A percentile compares a stretch with the other conserved stretches of the same genome.
Evolutionary conservation across 2,329 filamentous ascomycete genomes (phyloP).

Genomic region (Leptographium flavum): DNA sequence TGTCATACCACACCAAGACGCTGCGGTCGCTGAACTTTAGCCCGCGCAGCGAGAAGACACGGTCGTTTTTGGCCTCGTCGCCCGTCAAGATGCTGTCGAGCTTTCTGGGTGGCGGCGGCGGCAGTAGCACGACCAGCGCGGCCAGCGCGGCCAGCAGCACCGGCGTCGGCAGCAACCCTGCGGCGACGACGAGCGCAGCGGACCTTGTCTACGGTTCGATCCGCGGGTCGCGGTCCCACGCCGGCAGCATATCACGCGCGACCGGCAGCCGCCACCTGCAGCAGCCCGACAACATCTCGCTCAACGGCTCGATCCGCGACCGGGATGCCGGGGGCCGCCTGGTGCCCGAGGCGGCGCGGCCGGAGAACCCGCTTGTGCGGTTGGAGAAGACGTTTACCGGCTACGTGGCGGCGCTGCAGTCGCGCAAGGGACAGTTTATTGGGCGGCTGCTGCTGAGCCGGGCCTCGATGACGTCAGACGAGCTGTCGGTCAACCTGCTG

Average conservation of each 20-base stretch:
- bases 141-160: constrained; percentile 14
- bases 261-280: neutral
- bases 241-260: constrained; percentile 1
- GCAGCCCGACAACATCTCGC: constrained; percentile 24
- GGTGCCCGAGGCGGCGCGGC: constrained; percentile 34
- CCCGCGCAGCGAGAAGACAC: constrained; percentile 48
- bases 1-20: constrained; percentile 66
- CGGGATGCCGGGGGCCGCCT: constrained; percentile 25
- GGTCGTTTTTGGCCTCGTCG: constrained; percentile 63
- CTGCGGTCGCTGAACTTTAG: constrained; percentile 54
- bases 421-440: constrained; percentile 75
- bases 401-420: constrained; percentile 69
- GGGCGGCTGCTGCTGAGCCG: constrained; percentile 62
- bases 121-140: too few relatives aligned
- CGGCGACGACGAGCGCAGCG: constrained; percentile 12
- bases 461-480: constrained; percentile 44
- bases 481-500: constrained; percentile 71
- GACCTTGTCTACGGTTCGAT: constrained; percentile 14
- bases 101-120: constrained; percentile 54
- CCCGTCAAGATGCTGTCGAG: constrained; percentile 83
- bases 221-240: constrained; percentile 5
- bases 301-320: constrained; percentile 39
- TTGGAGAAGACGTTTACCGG: constrained; percentile 77
- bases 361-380: constrained; percentile 53
- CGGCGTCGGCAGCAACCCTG: constrained; percentile 11